Base-by-base conservation (phyloP, 2,329 filamentous ascomycete species). In the Colletotrichum godetiae region DNA sequence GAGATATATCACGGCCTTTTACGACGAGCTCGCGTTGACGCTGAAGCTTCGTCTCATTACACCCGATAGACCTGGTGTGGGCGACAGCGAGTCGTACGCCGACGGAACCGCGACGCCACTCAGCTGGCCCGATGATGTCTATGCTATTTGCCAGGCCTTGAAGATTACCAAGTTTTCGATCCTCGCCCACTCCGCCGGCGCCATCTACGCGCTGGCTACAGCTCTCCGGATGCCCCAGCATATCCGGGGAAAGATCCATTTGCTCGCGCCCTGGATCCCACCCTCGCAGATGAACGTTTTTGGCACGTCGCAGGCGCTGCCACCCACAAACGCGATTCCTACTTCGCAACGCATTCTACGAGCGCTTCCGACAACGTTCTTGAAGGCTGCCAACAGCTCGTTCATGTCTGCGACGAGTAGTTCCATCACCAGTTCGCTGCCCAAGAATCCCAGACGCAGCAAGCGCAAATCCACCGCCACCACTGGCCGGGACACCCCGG, bases 131-230 rank as follows among this genome's bases (percentile, higher is more conserved):
- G 88, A 90, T 79, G 97, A 99, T 82, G 95, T 99, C 15, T 94
- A 97, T 73, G 93, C 95, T 65, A 97, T 99, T 72, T 99, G 97
- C 81, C 94, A 98, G 79, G 88, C 93, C 15, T 88, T 99, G 57
- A 95, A 95, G 77, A 97, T 99, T 75, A 97, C 93, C 12, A 97
- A 98, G 77, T 99, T 99, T 80, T 98, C 96, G 7, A 94, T 99
- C 24, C 88, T 99, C 1, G 97, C 97, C 2, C 97, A 99, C 82
- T 98, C 96, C 0, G 97, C 97, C 0, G 97, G 97, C 19, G 96
- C 97, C n/a, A 97, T 99, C 65, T 99, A 99, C 80, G 97, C 97
- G 2, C 89, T 99, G 22, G 97, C 97, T 0, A 98, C 97, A 0
- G 97, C 97, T 0, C 87, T 99, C 57, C 94, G 97, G 57, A 97